These are phyloP conservation scores for Colletotrichum sp. DNA, from an alignment of 2,329 filamentous ascomycete species.

Conservation along the genomic window DNA sequence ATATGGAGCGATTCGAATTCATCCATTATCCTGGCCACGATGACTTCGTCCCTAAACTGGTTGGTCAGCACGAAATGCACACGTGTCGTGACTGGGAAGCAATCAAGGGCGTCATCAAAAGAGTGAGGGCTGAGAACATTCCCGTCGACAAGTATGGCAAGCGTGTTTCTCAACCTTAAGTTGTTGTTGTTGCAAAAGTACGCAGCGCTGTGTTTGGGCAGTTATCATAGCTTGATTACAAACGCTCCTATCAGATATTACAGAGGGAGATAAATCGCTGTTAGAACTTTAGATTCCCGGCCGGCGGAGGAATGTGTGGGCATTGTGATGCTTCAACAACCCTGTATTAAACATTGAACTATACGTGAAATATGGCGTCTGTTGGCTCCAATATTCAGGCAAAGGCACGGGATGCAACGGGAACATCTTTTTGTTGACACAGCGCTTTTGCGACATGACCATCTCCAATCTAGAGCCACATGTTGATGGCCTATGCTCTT, in stretches of 20 bases:
- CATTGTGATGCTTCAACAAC: too few species aligned
- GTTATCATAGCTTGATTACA: accelerated
- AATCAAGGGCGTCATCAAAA: background rate
- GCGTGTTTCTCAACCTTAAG: background rate
- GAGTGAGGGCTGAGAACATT: background rate
- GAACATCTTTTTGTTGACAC: background rate
- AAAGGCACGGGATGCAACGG: background rate
- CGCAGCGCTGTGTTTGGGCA: accelerated
- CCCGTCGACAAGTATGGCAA: background rate
- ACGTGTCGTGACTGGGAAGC: background rate
- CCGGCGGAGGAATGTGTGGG: too few species aligned
- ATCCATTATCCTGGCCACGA: background rate
- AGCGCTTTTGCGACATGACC: background rate
- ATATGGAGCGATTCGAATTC: background rate
- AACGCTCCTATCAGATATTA: background rate
- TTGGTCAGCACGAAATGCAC: background rate
- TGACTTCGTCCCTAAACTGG: background rate
- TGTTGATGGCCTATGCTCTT: background rate
- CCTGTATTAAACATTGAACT: too few species aligned
- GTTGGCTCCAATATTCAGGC: background rate
- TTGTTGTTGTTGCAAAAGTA: background rate
- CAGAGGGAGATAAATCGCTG: too few species aligned
- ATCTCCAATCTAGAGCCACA: background rate
- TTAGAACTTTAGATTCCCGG: too few species aligned
- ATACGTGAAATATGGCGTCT: background rate